Base-by-base conservation (phyloP, 2,329 filamentous ascomycete species). In the Sporothrix phasma region DNA sequence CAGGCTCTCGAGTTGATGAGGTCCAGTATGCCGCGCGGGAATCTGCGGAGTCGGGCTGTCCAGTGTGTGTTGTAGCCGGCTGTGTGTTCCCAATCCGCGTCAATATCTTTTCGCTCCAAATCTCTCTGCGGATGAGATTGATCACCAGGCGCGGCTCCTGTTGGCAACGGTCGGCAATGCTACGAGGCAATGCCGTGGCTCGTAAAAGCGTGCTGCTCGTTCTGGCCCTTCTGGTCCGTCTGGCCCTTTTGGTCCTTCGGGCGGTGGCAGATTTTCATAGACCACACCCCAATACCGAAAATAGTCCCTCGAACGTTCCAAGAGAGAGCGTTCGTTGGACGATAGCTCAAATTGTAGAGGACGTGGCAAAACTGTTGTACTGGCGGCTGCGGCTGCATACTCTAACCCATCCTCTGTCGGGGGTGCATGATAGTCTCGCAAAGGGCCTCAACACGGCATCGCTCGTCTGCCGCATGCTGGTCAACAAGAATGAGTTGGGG, bases 381-480 rank as follows among this genome's bases (percentile, higher is more conserved):
- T 34, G 10, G 60, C 60, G 74, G 4, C 13, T 29, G 34, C 45
- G 1, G 10, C 7, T 3, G 1, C 1, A 3, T 1, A 7, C 0
- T 7, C 69, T 66, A 0, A 74, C 73, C 22, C 64, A 66, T 69
- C 49, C 46, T 10, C 6, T 24, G 1, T 69, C 17, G 2, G 58
- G 24, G 45, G 3, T 3, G 59, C 53, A 67, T 85, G 85, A 63
- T 84, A 85, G 5, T 68, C 68, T 0, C 69, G 69, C 72, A 95
- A 85, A 99, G 79, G 0, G 74, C 72, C 72, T 99, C 94, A 1
- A 97, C 82, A 1, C 87, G 86, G 67, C 89, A 86, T 53, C 94
- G 83, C 76, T 99, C 94, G 72, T 97, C 93, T 3, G 92, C 94
- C 0, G 94, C 94, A 72, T 99, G 94, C 71, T 99, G 94, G 71